phyloP scores from a whole-genome alignment of 371 early-diverging fungal species.

The Chytridiales sp. region DNA sequence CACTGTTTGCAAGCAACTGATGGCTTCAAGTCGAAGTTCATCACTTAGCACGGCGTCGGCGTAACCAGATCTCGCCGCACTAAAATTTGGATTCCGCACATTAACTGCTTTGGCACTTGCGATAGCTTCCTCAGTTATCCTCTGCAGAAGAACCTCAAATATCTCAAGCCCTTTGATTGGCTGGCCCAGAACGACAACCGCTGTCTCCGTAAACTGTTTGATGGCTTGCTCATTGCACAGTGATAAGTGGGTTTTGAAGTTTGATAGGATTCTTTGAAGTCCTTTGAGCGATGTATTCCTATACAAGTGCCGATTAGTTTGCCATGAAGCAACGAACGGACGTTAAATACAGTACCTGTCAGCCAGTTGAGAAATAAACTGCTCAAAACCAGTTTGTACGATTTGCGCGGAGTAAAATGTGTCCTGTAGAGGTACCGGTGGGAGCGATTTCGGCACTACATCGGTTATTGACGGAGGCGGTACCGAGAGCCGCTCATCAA shows the following conservation, averaged over 20 bases:
- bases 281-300: background rate
- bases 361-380: background rate
- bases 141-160: background rate
- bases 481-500: no score
- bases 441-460: background rate
- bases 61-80: constrained; percentile 19
- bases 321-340: background rate
- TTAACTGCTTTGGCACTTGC: background rate
- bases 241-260: background rate
- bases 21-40: constrained; percentile 31
- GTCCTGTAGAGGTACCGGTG: background rate
- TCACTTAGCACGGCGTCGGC: constrained; percentile 34
- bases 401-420: background rate
- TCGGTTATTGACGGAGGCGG: no score
- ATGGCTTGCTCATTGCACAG: background rate
- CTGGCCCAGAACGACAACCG: background rate
- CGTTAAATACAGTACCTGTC: constrained; percentile 1
- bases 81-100: constrained; percentile 4
- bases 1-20: constrained; percentile 29
- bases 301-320: background rate
- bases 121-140: background rate
- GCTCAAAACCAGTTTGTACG: background rate
- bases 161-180: constrained; percentile 3
- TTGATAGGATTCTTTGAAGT: background rate
- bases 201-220: constrained; percentile 2